phyloP scores from a whole-genome alignment of 2,329 filamentous ascomycete genomes.

The Fusarium sp. region DNA sequence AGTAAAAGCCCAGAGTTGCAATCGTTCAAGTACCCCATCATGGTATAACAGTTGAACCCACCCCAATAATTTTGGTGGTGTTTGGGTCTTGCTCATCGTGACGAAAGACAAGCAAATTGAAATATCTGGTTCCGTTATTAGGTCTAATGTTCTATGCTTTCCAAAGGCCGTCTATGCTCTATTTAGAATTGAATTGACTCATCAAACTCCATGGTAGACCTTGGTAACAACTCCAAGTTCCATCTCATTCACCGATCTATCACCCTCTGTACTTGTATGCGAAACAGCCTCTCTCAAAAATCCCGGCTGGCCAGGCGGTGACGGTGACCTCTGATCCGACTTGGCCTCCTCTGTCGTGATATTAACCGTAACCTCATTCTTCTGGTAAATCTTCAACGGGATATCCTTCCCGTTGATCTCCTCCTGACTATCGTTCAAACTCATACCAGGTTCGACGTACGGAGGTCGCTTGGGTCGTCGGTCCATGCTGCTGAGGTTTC shows the following conservation, averaged over 20 bases:
- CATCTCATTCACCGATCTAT: constrained; percentile 25
- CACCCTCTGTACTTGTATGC: constrained; percentile 9
- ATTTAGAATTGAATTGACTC: neutral
- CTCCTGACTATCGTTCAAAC: constrained; percentile 51
- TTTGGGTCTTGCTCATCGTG: no score
- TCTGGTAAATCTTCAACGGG: constrained; percentile 53
- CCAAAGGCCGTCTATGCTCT: neutral
- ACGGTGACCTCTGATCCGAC: constrained; percentile 4
- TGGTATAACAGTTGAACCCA: no score
- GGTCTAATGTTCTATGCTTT: neutral
- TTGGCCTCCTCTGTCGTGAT: constrained; percentile 38
- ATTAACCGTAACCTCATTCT: constrained; percentile 48
- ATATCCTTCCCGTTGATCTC: constrained; percentile 50
- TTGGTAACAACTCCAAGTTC: constrained; percentile 45
- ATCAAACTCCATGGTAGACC: constrained; percentile 41
- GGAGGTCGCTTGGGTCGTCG: constrained; percentile 9
- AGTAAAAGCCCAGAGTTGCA: no score
- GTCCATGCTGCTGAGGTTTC: constrained; percentile 41
- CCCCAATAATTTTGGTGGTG: no score
- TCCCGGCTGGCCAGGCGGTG: neutral
- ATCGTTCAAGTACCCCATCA: no score
- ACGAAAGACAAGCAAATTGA: no score
- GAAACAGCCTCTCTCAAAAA: constrained; percentile 4
- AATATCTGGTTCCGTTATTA: no score
- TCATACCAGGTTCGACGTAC: constrained; percentile 33